Conservation (phyloP, 176 grass and related monocot species). For the Dendrocalamus sinicus region DNA sequence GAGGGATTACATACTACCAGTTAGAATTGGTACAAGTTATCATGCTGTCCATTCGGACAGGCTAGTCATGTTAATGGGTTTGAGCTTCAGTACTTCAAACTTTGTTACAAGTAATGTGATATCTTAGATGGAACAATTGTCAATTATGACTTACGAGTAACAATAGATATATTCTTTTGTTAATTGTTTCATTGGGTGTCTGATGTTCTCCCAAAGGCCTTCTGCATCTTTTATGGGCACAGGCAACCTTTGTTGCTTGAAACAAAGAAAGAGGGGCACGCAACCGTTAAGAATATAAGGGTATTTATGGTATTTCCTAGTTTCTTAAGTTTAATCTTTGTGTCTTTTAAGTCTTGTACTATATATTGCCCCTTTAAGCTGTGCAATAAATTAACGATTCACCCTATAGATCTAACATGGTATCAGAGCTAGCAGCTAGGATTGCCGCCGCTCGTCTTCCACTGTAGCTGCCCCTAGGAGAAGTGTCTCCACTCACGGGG, state of each 20-base stretch:
- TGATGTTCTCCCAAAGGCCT: not conserved
- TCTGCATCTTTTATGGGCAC: not conserved
- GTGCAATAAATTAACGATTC: no score
- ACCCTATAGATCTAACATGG: no score
- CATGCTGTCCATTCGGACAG: not conserved
- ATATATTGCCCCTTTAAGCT: no score
- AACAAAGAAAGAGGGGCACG: not conserved
- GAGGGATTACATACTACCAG: not conserved
- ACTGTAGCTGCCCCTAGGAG: no score
- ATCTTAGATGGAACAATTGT: not conserved
- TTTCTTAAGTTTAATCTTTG: no score
- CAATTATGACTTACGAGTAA: not conserved
- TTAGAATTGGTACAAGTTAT: not conserved
- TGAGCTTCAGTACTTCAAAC: not conserved
- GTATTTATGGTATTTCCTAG: no score
- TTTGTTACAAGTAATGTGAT: not conserved
- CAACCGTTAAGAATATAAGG: not conserved
- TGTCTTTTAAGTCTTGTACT: no score
- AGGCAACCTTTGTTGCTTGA: not conserved
- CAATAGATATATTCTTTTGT: not conserved
- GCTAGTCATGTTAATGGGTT: not conserved
- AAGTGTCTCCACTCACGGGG: no score
- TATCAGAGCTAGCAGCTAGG: no score
- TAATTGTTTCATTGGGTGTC: not conserved
- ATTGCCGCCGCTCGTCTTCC: no score